Evolutionary conservation across 116 monocot species (phyloP).

Genomic region (Phalaenopsis hybrid): DNA sequence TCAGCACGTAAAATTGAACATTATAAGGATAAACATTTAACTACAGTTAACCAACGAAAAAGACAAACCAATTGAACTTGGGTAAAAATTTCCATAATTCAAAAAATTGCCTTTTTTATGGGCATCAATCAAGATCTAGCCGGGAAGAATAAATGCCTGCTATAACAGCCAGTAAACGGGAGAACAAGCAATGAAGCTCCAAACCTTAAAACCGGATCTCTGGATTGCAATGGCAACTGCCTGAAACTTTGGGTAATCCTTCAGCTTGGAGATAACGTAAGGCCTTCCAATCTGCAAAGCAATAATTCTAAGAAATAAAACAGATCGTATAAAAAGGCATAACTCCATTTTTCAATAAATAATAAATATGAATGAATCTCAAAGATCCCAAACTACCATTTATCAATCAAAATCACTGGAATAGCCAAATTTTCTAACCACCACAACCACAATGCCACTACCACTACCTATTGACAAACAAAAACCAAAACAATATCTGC

Average conservation of each 20-base stretch:
- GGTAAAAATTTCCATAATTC: neutral
- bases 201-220: slow-evolving; percentile 98
- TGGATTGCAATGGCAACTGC: slow-evolving; percentile 99
- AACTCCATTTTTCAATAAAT: neutral
- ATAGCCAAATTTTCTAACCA: neutral
- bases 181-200: slow-evolving; percentile 4
- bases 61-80: neutral
- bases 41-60: neutral
- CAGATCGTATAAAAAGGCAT: neutral
- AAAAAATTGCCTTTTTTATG: neutral
- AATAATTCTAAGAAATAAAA: neutral
- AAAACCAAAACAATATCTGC: too few species aligned
- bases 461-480: neutral
- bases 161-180: neutral
- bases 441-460: neutral
- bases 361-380: neutral
- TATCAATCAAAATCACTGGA: neutral
- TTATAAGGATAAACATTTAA: neutral
- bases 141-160: too few species aligned
- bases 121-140: neutral
- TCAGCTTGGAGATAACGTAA: slow-evolving; percentile 88
- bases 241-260: slow-evolving; percentile 98
- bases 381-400: slow-evolving; percentile 1
- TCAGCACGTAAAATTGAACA: neutral
- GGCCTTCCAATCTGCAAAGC: slow-evolving; percentile 81